These are phyloP conservation scores for Hymenoscyphus infarciens DNA, from an alignment of 2,329 filamentous ascomycete species.

Conservation along the genomic window DNA sequence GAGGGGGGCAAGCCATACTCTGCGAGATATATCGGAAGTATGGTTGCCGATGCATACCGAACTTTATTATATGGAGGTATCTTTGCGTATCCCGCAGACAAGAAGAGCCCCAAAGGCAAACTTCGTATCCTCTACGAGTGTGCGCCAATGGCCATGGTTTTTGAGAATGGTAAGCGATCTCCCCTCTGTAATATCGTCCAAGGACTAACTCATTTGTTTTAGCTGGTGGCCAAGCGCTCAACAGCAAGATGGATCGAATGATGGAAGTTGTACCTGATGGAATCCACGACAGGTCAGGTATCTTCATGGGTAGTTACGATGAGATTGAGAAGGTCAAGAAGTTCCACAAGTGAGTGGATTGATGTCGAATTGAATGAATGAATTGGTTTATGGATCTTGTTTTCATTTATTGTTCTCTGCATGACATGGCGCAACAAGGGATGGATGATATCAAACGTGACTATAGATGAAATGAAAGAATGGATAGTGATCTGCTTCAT, in stretches of 20 bases:
- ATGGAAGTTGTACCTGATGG: conserved; percentile 82
- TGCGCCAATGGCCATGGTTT: conserved; percentile 97
- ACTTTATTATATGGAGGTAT: conserved; percentile 94
- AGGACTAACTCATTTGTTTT: conserved; percentile 18
- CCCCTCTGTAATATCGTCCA: background rate
- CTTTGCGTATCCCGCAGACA: conserved; percentile 96
- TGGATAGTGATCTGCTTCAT: no score
- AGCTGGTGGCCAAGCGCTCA: conserved; percentile 89
- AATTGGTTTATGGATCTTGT: background rate
- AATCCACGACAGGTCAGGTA: conserved; percentile 93
- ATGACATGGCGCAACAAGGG: no score
- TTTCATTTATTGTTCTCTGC: no score
- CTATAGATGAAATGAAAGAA: no score
- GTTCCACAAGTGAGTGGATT: conserved; percentile 24
- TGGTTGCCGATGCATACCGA: conserved; percentile 97
- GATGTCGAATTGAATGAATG: background rate
- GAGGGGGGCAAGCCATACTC: conserved; percentile 84
- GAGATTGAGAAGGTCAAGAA: conserved; percentile 87
- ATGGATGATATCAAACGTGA: no score
- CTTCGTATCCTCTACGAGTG: conserved; percentile 97
- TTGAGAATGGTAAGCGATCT: conserved; percentile 79
- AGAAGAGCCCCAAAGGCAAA: conserved; percentile 98
- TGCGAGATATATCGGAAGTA: conserved; percentile 90
- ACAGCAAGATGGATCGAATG: conserved; percentile 89
- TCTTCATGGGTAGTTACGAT: conserved; percentile 92